These are phyloP conservation scores for Coffea humblotiana DNA, from an alignment of 305 asterid species.

Conservation along the genomic window DNA sequence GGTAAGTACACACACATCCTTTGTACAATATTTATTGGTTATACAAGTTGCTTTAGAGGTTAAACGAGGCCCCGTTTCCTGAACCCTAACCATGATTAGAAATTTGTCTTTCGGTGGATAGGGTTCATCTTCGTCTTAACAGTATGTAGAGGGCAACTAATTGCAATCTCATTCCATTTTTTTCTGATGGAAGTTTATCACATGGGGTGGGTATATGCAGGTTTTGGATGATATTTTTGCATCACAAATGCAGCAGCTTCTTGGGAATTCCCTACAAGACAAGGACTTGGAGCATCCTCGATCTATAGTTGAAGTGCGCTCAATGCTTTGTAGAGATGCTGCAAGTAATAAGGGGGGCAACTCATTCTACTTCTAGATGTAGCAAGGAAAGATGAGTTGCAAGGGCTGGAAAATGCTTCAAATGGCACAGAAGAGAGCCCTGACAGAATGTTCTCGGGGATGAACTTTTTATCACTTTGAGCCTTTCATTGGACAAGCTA, in stretches of 20 bases:
- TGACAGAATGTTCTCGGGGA: not conserved
- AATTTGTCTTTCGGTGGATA: not conserved
- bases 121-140: not conserved
- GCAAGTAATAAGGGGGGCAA: constrained; percentile 34
- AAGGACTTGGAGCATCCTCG: constrained; percentile 52
- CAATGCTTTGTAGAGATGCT: constrained; percentile 49
- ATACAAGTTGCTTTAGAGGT: no score
- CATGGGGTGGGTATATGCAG: constrained; percentile 22
- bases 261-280: constrained; percentile 48
- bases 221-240: constrained; percentile 51
- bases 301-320: constrained; percentile 50
- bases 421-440: not conserved
- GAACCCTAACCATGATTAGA: not conserved
- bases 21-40: not conserved
- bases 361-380: constrained; percentile 29
- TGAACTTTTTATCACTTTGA: not conserved
- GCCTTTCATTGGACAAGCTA: not conserved
- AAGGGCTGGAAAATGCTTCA: not conserved
- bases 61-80: not conserved
- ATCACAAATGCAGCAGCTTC: constrained; percentile 54
- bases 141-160: not conserved
- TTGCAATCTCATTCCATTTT: not conserved
- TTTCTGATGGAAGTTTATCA: not conserved
- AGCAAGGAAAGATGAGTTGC: not conserved
- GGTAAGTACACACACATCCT: constrained; percentile 30